Conservation (phyloP, 169 alveolate species). For the Plasmodium falciparum region DNA sequence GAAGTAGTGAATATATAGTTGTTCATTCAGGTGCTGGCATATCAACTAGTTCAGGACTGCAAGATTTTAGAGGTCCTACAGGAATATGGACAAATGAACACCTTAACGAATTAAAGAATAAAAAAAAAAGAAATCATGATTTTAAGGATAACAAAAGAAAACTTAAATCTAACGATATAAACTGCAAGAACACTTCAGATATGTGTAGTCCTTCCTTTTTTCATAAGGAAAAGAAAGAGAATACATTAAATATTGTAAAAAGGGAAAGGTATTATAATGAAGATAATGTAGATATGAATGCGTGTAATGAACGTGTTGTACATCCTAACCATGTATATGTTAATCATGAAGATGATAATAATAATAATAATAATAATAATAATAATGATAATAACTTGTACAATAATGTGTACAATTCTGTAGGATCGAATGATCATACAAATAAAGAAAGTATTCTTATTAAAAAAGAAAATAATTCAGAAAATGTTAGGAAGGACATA, state of each 20-base stretch:
- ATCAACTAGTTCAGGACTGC: slow-evolving; percentile 86
- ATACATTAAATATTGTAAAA: too few species aligned
- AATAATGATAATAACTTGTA: too few species aligned
- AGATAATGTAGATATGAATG: too few species aligned
- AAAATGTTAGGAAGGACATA: slow-evolving; percentile 1
- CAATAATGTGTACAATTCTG: too few species aligned
- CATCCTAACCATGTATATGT: too few species aligned
- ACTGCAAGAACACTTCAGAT: background rate
- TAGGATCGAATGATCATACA: background rate
- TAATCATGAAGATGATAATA: too few species aligned
- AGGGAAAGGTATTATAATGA: too few species aligned
- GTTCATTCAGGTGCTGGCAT: slow-evolving; percentile 89
- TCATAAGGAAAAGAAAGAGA: too few species aligned
- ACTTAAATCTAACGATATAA: slow-evolving; percentile 67
- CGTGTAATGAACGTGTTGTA: too few species aligned
- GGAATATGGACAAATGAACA: slow-evolving; percentile 87
- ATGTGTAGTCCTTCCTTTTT: too few species aligned
- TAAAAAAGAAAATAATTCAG: slow-evolving; percentile 20
- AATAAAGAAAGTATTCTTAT: slow-evolving; percentile 1
- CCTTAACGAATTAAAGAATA: slow-evolving; percentile 15
- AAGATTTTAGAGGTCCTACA: slow-evolving; percentile 87
- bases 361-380: too few species aligned
- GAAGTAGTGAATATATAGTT: slow-evolving; percentile 79
- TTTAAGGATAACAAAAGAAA: slow-evolving; percentile 35
- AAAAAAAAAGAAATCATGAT: slow-evolving; percentile 20